Conservation (phyloP, 208 protist species). For the Strigomonas culicis region DNA sequence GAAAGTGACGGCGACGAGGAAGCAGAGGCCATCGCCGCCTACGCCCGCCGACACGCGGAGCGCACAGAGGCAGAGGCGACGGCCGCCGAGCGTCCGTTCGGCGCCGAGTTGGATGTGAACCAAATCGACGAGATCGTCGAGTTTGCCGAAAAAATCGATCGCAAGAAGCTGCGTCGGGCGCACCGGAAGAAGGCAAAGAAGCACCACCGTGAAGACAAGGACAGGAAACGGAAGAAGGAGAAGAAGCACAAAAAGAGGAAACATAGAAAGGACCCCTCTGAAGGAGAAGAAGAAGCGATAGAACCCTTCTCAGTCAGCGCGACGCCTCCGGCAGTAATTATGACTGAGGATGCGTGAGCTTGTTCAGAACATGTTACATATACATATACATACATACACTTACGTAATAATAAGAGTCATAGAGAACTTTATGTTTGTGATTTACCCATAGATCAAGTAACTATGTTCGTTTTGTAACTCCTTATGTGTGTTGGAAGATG, state of each 20-base stretch:
- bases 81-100: not conserved
- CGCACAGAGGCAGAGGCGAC: not conserved
- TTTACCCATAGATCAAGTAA: not conserved
- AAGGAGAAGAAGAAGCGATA: not conserved
- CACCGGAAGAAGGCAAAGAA: conserved; percentile 6
- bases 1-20: not conserved
- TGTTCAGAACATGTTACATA: not conserved
- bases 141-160: conserved; percentile 14
- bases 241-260: conserved; percentile 1
- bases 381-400: not conserved
- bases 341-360: not conserved
- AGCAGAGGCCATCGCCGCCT: not conserved
- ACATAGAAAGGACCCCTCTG: not conserved
- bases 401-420: too few relatives aligned
- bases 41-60: not conserved
- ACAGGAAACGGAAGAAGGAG: conserved; percentile 9
- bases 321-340: not conserved
- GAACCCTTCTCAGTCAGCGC: not conserved
- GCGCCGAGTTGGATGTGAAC: not conserved
- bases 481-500: not conserved
- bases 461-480: not conserved
- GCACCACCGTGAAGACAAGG: conserved; percentile 13
- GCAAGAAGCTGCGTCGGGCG: conserved; percentile 10
- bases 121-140: conserved; percentile 10
- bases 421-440: not conserved